Base-by-base conservation (phyloP, 345 rosid genomes). In the Eucalyptus sp. region DNA sequence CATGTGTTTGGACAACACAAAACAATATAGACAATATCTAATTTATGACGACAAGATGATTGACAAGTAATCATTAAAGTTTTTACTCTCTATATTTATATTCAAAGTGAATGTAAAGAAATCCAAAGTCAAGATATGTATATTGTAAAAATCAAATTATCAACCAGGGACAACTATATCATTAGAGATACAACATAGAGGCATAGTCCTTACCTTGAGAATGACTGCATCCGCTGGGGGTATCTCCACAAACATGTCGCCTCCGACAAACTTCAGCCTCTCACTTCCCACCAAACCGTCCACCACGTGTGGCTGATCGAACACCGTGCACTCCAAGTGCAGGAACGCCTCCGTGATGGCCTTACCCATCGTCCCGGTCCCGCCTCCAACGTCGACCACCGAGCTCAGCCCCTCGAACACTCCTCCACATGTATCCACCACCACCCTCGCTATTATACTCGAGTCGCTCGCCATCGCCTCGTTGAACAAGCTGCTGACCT, bases 341-440 rank as follows among this genome's bases (percentile, higher is more conserved):
- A 92, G 93, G 87, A 90, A 91, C 12, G 90, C 89, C 6, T 88
- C 51, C 3, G 91, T 90, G 58, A 93, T 76, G 37, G 88, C 79
- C 90, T 80, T 91, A 6, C 90, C 88, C 87, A 88, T 29, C 12
- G 51, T 89, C 50, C 93, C 92, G 1, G 90, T 91, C 5, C 92
- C 92, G 4, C 92, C 94, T 3, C 93, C 92, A 27, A 92, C 91
- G 71, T 93, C 93, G 14, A 92, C 93, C 48, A 93, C 31, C 4
- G 92, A 90, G 4, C 29, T 50, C 89, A 90, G 49, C 51, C 92
- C 93, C 44, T 91, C 90, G 58, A 92, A 92, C 18, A 87, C 50
- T 5, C 66, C 24, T 11, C 80, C 80, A 5, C 80, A 68, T 37
- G 49, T 58, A 10, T 84, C 89, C 7, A 76, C 54, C 66, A 92